Conservation (phyloP, 352 stramenopile species). For the Elongisporangium prolatum region DNA sequence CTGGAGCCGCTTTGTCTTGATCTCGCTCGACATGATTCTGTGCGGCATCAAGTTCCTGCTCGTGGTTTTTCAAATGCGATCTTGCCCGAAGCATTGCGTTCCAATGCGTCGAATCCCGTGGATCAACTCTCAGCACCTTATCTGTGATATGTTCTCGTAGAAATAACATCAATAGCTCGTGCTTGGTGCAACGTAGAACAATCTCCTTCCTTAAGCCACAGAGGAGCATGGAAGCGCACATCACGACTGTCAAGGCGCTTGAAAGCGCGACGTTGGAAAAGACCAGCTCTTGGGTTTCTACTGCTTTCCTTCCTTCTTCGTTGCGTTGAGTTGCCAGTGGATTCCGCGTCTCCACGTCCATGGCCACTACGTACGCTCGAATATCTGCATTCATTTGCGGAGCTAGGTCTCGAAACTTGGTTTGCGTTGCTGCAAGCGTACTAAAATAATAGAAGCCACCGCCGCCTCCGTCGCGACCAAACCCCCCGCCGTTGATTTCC, state of each 20-base stretch:
- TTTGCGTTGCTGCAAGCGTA: conserved; percentile 14
- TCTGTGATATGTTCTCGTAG: conserved; percentile 4
- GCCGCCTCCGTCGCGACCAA: conserved; percentile 26
- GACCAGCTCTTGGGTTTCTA: conserved; percentile 1
- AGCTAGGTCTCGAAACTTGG: conserved; percentile 17
- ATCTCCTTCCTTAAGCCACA: conserved; percentile 6
- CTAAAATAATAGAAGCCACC: conserved; percentile 42
- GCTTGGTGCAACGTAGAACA: conserved; percentile 5
- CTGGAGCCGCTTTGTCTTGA: background rate
- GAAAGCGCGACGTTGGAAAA: background rate
- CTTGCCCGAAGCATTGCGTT: background rate
- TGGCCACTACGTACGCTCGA: conserved; percentile 38
- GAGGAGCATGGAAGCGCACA: conserved; percentile 10
- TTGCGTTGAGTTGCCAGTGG: background rate
- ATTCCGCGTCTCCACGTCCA: conserved; percentile 21
- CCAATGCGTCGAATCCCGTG: background rate
- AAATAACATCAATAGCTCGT: conserved; percentile 9
- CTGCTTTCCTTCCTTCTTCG: background rate
- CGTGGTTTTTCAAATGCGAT: background rate
- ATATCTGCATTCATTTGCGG: conserved; percentile 39
- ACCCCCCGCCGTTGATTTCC: conserved; percentile 32
- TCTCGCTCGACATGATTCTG: background rate
- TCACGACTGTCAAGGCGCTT: conserved; percentile 1
- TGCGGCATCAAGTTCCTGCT: background rate
- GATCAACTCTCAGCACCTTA: conserved; percentile 4